Conservation (phyloP, 352 stramenopile genomes). For the Phytophthora tentaculata region DNA sequence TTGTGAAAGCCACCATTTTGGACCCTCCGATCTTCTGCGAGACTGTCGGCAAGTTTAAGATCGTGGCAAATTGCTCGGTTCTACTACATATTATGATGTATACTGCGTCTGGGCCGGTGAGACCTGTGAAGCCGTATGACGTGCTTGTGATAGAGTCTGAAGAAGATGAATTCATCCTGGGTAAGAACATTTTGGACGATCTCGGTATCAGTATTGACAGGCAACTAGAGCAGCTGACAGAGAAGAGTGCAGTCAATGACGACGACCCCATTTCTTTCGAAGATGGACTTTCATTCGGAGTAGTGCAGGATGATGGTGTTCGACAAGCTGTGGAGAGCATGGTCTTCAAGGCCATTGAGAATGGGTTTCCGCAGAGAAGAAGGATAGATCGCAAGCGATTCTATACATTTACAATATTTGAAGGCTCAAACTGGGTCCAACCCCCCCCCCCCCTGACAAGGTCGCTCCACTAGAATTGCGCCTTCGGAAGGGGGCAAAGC, state of each 20-base stretch:
- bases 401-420: constrained; percentile 13
- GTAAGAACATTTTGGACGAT: not conserved
- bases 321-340: not conserved
- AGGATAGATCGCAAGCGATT: not conserved
- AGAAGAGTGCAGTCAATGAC: not conserved
- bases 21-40: not conserved
- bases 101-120: not conserved
- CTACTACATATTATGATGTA: not conserved
- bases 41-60: not conserved
- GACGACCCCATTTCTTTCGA: not conserved
- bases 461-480: not conserved
- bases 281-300: no score
- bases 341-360: not conserved
- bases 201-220: not conserved
- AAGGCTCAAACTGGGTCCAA: not conserved
- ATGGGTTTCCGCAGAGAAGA: constrained; percentile 5
- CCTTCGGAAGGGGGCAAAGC: not conserved
- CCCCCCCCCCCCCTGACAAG: constrained; percentile 6
- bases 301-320: not conserved
- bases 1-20: not conserved
- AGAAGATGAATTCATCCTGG: not conserved
- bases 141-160: not conserved
- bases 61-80: not conserved
- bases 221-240: not conserved
- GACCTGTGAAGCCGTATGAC: not conserved